A percentile compares a stretch with the other conserved stretches of the same genome.
These are phyloP conservation scores for Halocafeteria seosinensis DNA, from an alignment of 108 stramenopile species.

Conservation along the genomic window DNA sequence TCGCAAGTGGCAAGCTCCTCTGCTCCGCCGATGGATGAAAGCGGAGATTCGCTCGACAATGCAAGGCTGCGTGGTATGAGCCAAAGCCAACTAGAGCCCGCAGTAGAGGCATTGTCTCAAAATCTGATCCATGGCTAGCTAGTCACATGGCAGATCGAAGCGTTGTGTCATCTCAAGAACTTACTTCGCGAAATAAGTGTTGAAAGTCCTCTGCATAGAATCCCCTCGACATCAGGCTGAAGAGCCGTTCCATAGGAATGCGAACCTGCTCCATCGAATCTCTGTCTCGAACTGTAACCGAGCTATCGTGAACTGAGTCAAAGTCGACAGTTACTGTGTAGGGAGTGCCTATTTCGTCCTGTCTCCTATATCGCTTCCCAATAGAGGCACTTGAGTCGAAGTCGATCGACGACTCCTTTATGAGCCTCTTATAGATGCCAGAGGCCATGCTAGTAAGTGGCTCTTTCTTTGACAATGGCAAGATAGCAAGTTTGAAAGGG, in stretches of 20 bases:
- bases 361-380: slow-evolving; percentile 70
- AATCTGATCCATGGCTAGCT: too few species aligned
- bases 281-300: slow-evolving; percentile 77
- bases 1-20: too few species aligned
- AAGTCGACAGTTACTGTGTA: slow-evolving; percentile 91
- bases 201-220: too few species aligned
- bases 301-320: slow-evolving; percentile 74
- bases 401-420: slow-evolving; percentile 50
- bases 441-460: slow-evolving; percentile 55
- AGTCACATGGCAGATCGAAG: too few species aligned
- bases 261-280: slow-evolving; percentile 66
- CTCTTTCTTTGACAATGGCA: slow-evolving; percentile 91
- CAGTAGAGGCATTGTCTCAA: too few species aligned
- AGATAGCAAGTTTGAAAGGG: slow-evolving; percentile 73
- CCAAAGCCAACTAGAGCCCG: too few species aligned
- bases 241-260: neutral
- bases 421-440: slow-evolving; percentile 51
- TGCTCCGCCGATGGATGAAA: too few species aligned
- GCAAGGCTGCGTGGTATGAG: too few species aligned
- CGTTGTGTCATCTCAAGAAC: too few species aligned
- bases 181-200: too few species aligned
- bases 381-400: slow-evolving; percentile 76
- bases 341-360: slow-evolving; percentile 82
- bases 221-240: neutral
- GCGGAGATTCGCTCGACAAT: too few species aligned